Percentiles rank a stretch among this genome's conserved stretches.
phyloP scores from a whole-genome alignment of 2,329 filamentous ascomycete genomes.

The Arthrobotrys musiformis region DNA sequence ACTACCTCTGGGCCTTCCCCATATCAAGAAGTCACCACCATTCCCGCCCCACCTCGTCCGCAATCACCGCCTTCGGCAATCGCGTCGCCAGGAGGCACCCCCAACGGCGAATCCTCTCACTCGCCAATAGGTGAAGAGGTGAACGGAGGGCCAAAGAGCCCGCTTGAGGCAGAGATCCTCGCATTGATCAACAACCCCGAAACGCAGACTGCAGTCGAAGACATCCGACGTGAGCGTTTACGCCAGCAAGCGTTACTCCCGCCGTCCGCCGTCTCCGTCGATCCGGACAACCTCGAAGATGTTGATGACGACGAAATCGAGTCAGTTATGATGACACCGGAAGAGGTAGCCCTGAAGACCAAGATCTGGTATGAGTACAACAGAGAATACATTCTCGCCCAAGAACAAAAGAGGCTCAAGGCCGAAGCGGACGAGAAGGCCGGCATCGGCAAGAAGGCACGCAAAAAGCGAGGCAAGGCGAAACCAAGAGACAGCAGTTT shows the following conservation, averaged over 20 bases:
- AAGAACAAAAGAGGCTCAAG: constrained; percentile 84
- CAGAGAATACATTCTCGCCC: constrained; percentile 87
- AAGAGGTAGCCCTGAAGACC: constrained; percentile 84
- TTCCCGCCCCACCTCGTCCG: constrained; percentile 31
- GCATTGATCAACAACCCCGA: constrained; percentile 74
- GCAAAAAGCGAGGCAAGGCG: constrained; percentile 66
- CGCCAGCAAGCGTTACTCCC: constrained; percentile 67
- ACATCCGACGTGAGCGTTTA: constrained; percentile 69
- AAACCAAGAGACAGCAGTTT: constrained; percentile 73
- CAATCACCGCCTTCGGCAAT: constrained; percentile 26
- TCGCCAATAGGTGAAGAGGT: constrained; percentile 63
- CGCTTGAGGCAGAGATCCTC: constrained; percentile 75
- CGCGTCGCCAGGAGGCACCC: constrained; percentile 56
- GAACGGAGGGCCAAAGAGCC: constrained; percentile 68
- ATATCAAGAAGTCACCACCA: constrained; percentile 21
- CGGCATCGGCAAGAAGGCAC: constrained; percentile 69
- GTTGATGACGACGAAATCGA: constrained; percentile 89
- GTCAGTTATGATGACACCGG: constrained; percentile 78
- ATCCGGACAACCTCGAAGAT: constrained; percentile 73
- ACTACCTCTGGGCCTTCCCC: constrained; percentile 59
- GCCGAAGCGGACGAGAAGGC: constrained; percentile 72
- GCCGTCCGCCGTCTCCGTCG: constrained; percentile 68
- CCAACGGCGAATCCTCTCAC: constrained; percentile 59
- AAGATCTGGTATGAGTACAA: constrained; percentile 95
- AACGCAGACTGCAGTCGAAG: constrained; percentile 70